These are phyloP conservation scores for Grigorovia transvaalensis DNA, from an alignment of 805 yeast species.

Conservation along the genomic window DNA sequence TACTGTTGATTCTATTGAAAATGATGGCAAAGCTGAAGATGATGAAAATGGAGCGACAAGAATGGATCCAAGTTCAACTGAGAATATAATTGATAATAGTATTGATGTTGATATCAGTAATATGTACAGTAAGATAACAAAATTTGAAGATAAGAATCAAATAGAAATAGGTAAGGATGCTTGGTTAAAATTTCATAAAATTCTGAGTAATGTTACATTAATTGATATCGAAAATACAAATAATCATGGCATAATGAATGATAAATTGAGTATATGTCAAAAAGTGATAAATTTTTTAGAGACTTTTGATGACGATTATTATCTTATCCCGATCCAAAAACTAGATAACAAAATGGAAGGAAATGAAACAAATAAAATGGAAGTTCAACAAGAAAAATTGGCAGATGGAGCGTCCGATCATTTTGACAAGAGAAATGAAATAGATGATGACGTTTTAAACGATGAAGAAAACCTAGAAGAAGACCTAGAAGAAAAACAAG, in stretches of 20 bases:
- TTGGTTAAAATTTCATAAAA: conserved; percentile 2
- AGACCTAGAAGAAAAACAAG: conserved; percentile 30
- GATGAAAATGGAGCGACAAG: too few species aligned
- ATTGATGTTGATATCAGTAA: conserved; percentile 2
- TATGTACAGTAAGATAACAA: neutral
- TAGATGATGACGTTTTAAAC: neutral
- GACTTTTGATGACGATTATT: neutral
- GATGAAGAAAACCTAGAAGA: neutral
- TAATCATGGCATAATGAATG: neutral
- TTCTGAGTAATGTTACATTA: neutral
- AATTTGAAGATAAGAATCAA: neutral
- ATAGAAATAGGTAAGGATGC: neutral
- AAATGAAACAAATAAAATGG: neutral
- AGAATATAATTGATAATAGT: neutral
- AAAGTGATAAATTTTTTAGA: neutral
- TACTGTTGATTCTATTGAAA: neutral
- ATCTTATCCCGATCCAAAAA: neutral
- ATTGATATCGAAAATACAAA: neutral
- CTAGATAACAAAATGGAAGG: neutral
- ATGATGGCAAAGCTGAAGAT: neutral
- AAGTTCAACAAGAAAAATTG: neutral
- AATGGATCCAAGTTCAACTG: neutral
- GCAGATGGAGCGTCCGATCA: neutral
- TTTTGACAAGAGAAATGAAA: neutral
- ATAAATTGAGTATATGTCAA: neutral